These are phyloP conservation scores for Kalaharituber pfeilii DNA, from an alignment of 2,329 filamentous ascomycete genomes.

Conservation along the genomic window DNA sequence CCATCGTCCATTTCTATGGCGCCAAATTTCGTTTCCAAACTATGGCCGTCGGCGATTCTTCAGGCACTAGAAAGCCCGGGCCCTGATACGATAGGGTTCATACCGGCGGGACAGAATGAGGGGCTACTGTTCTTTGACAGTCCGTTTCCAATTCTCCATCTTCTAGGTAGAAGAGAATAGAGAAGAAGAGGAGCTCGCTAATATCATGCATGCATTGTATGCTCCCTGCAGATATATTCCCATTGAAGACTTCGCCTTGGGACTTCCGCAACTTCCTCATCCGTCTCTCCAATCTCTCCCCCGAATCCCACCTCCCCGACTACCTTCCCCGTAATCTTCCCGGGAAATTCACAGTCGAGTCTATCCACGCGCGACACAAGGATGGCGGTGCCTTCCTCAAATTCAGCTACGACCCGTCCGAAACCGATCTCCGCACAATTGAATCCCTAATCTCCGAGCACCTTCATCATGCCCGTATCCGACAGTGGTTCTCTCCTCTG, in stretches of 20 bases:
- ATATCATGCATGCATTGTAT: neutral
- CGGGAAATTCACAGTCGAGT: constrained; percentile 46
- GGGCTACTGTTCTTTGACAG: constrained; percentile 81
- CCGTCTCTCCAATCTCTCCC: constrained; percentile 35
- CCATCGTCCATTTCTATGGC: too few species aligned
- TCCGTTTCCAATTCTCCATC: constrained; percentile 25
- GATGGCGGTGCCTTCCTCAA: constrained; percentile 92
- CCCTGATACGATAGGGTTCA: constrained; percentile 61
- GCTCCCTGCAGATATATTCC: constrained; percentile 68
- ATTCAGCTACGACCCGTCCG: constrained; percentile 39
- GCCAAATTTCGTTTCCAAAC: too few species aligned
- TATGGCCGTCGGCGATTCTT: too few species aligned
- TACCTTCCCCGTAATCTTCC: constrained; percentile 39
- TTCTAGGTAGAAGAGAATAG: constrained; percentile 5
- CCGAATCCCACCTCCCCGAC: constrained; percentile 35
- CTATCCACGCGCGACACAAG: constrained; percentile 68
- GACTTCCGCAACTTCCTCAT: constrained; percentile 37
- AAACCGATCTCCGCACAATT: constrained; percentile 35
- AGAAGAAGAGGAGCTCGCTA: neutral
- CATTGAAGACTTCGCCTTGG: constrained; percentile 44
- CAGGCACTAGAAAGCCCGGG: too few species aligned
- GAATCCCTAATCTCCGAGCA: constrained; percentile 44
- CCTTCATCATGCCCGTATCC: constrained; percentile 46
- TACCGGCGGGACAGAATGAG: constrained; percentile 57
- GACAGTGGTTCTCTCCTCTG: constrained; percentile 82